Evolutionary conservation across 306 rosid genomes (phyloP), one percentile per base, ranked within the genome.

Genomic region (Acacia confusa): DNA sequence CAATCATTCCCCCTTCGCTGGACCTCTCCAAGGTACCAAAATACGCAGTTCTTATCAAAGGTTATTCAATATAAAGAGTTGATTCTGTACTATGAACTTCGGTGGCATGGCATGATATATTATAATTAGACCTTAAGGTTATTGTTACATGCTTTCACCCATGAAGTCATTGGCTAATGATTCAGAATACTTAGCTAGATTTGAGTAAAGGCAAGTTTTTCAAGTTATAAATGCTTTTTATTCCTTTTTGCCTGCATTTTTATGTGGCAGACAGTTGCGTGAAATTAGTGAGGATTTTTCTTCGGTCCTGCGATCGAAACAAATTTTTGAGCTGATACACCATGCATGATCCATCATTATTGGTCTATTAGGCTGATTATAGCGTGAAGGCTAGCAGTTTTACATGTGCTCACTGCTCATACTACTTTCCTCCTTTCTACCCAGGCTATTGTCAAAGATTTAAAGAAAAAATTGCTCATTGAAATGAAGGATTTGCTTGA

Each of bases 391-490:
- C 32, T 41, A 14, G 20, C 34, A 41, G 80, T 84, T 78, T 78
- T 55, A 78, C 55, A 19, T 43, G 52, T 78, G 52, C 36, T 79
- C 45, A 79, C 55, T 61, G 74, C 77, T 68, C 79, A 78, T 45
- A 15, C n/a, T 20, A 19, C 67, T 20, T 74, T 9, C 53, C 30
- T 81, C 9, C 6, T 44, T 53, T 58, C 14, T 57, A 76, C 75
- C 45, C 84, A 91, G 97, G 97, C 65, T 63, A 66, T 91, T 70
- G 91, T 85, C 60, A 89, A 84, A 89, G 97, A 92, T 92, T 82
- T 94, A 87, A 94, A 88, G 89, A 81, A 44, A 72, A 90, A 79
- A 19, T 82, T 92, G 88, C 92, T 92, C 38, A 58, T 53, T 78
- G 81, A 81, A 83, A 87, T 91, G 97, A 89, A 89, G 45, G 72